A percentile compares a stretch with the other conserved stretches of the same genome.
phyloP scores from a whole-genome alignment of 139 green algal genomes.

The Tetradesmus obliquus region DNA sequence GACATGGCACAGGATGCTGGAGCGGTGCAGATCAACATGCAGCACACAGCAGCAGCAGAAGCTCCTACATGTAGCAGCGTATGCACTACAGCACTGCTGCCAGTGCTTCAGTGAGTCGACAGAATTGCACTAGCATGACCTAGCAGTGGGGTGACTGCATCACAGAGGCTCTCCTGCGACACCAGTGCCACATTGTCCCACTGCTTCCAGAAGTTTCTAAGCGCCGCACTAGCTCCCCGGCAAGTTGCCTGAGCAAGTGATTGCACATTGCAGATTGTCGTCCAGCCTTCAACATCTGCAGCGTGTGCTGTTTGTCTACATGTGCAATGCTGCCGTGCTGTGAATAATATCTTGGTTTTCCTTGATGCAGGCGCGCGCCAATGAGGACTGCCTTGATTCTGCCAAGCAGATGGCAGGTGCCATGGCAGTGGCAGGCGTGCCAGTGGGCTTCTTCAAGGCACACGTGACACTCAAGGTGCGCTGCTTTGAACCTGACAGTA shows the following conservation, averaged over 20 bases:
- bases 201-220: no score
- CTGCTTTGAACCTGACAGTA: neutral
- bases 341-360: no score
- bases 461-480: constrained; percentile 40
- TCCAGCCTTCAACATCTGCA: no score
- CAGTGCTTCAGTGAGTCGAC: neutral
- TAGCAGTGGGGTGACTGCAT: neutral
- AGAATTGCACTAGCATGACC: neutral
- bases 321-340: no score
- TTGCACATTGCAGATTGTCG: no score
- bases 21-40: neutral
- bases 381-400: neutral
- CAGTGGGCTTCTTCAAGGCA: constrained; percentile 47
- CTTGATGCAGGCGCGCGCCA: neutral
- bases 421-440: constrained; percentile 25
- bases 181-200: no score
- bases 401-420: constrained; percentile 6
- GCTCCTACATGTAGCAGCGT: neutral
- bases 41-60: neutral
- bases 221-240: no score
- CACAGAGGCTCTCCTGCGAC: no score
- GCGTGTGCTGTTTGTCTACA: no score
- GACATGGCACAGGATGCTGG: neutral
- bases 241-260: no score
- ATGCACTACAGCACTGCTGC: neutral